Percentiles rank a stretch among this genome's conserved stretches.
phyloP scores from a whole-genome alignment of 176 grass and related monocot species.

The Eragrostis curvula region DNA sequence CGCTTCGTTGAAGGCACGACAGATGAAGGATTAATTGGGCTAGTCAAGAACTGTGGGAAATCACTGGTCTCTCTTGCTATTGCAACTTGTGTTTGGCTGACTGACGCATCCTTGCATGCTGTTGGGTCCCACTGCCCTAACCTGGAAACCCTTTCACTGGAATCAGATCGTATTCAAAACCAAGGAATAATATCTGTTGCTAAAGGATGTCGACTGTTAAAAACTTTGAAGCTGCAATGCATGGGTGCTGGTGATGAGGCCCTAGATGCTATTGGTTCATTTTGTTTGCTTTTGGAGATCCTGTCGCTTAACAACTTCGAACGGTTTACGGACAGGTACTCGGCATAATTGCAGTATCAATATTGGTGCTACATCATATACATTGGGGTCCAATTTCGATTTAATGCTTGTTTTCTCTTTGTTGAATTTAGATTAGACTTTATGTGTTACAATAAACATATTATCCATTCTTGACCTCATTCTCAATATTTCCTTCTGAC shows the following conservation, averaged over 20 bases:
- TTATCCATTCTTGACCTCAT: background rate
- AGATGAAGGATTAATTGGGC: slow-evolving; percentile 78
- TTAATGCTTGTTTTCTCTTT: background rate
- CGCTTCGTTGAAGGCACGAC: slow-evolving; percentile 69
- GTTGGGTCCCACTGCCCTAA: slow-evolving; percentile 77
- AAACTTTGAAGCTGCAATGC: slow-evolving; percentile 82
- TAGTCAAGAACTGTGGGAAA: slow-evolving; percentile 59
- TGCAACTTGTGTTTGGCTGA: slow-evolving; percentile 70
- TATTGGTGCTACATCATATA: background rate
- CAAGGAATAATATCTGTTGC: slow-evolving; percentile 71
- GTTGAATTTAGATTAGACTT: background rate
- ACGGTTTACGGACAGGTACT: slow-evolving; percentile 84
- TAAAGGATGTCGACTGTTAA: slow-evolving; percentile 70
- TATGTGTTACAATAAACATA: slow-evolving; percentile 15
- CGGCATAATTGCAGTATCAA: slow-evolving; percentile 1
- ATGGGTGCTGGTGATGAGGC: slow-evolving; percentile 66
- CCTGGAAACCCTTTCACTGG: slow-evolving; percentile 64
- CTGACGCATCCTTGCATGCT: slow-evolving; percentile 78
- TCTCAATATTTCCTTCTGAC: background rate
- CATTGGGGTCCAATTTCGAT: background rate
- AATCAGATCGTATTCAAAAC: slow-evolving; percentile 63
- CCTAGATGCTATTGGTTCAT: slow-evolving; percentile 76
- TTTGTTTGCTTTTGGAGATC: slow-evolving; percentile 75
- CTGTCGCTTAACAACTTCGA: slow-evolving; percentile 78
- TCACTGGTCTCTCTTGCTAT: slow-evolving; percentile 65